Percentiles rank a stretch among this genome's conserved stretches.
phyloP scores from a whole-genome alignment of 208 protist genomes.

The Crithidia brevicula region DNA sequence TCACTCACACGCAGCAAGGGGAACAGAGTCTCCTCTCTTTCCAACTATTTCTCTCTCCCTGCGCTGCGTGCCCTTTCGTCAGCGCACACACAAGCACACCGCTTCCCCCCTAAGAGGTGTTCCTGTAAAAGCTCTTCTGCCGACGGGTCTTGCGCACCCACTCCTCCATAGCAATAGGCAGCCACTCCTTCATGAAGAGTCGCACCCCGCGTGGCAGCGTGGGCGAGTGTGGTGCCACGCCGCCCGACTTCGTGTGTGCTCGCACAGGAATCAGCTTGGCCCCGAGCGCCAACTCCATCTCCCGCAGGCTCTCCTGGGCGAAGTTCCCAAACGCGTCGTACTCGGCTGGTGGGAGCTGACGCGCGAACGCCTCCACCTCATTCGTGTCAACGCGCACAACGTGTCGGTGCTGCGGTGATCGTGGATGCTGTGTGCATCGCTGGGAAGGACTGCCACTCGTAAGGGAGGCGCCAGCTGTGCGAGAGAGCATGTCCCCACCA shows the following conservation, averaged over 20 bases:
- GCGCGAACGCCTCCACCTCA: conserved; percentile 4
- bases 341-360: conserved; percentile 11
- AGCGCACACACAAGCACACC: not conserved
- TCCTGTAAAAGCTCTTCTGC: conserved; percentile 50
- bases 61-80: not conserved
- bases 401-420: not conserved
- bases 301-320: conserved; percentile 15
- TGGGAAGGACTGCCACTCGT: not conserved
- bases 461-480: no score
- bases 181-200: conserved; percentile 50
- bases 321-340: conserved; percentile 26
- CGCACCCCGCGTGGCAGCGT: conserved; percentile 15
- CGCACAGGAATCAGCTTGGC: not conserved
- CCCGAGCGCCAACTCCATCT: conserved; percentile 20
- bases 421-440: not conserved
- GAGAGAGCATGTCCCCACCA: no score
- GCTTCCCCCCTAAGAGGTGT: not conserved
- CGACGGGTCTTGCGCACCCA: conserved; percentile 63
- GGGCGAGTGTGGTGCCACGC: conserved; percentile 10
- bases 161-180: conserved; percentile 65
- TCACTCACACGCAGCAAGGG: no score
- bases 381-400: conserved; percentile 4
- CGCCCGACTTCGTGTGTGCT: not conserved
- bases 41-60: not conserved
- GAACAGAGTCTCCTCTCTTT: conserved; percentile 1